These are phyloP conservation scores for Magnaporthiopsis rhizophila DNA, from an alignment of 2,329 filamentous ascomycete genomes.

Conservation along the genomic window DNA sequence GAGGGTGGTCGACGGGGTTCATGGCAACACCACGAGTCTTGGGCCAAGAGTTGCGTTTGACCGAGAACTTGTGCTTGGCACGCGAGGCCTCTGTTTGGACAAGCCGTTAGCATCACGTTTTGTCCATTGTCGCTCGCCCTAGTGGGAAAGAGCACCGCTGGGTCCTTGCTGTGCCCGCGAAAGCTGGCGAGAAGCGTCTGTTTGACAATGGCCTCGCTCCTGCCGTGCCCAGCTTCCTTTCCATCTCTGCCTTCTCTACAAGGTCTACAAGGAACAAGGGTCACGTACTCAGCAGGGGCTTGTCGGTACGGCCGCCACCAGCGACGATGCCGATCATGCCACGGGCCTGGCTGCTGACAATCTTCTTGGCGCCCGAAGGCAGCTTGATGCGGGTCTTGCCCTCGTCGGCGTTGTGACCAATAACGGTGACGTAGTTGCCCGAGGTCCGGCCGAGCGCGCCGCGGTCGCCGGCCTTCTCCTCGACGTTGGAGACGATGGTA, in stretches of 20 bases:
- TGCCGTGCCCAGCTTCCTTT: not conserved
- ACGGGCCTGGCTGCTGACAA: constrained; percentile 82
- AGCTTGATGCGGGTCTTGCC: constrained; percentile 99
- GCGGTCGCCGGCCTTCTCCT: constrained; percentile 98
- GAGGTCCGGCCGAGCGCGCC: constrained; percentile 94
- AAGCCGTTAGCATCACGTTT: not conserved
- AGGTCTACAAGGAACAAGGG: not conserved
- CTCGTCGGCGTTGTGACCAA: constrained; percentile 97
- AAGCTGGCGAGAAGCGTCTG: not conserved
- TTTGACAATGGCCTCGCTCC: not conserved
- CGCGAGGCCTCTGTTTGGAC: constrained; percentile 77
- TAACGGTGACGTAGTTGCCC: constrained; percentile 98
- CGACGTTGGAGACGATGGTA: constrained; percentile 98
- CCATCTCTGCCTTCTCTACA: not conserved
- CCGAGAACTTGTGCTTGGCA: constrained; percentile 99
- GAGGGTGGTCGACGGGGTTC: constrained; percentile 99
- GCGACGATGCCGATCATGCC: constrained; percentile 99
- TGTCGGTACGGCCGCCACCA: constrained; percentile 98
- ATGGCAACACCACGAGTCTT: constrained; percentile 99
- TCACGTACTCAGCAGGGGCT: constrained; percentile 83
- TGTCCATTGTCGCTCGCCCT: not conserved
- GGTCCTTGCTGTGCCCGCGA: not conserved
- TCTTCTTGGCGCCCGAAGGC: constrained; percentile 97
- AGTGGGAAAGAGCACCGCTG: not conserved
- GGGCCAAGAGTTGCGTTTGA: constrained; percentile 99